Conservation (phyloP, 345 rosid genomes). For the Stellera chamaejasme region DNA sequence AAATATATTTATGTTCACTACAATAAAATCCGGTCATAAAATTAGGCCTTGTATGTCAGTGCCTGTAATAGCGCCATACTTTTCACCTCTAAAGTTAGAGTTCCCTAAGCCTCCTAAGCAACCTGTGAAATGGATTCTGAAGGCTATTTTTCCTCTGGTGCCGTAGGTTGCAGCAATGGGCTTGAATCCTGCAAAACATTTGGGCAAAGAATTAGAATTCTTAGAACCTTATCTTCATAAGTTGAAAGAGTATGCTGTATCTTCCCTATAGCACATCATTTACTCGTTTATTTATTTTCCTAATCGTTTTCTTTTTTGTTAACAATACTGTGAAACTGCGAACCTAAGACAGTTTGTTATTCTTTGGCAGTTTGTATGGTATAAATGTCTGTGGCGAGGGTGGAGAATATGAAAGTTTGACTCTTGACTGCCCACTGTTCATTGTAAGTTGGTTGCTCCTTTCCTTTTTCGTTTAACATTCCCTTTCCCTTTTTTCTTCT, state of each 20-base stretch:
- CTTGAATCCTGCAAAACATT: constrained; percentile 76
- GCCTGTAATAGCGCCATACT: too few species aligned
- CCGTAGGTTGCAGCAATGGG: constrained; percentile 93
- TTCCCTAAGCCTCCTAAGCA: too few species aligned
- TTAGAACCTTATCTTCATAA: constrained; percentile 66
- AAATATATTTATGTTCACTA: too few species aligned
- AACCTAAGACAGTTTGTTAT: not conserved
- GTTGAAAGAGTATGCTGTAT: constrained; percentile 68
- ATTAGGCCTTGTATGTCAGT: too few species aligned
- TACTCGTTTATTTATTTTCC: constrained; percentile 1
- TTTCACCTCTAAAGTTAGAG: too few species aligned
- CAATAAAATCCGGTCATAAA: too few species aligned
- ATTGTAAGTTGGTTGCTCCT: constrained; percentile 34
- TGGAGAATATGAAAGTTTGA: constrained; percentile 94
- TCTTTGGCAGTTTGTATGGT: constrained; percentile 63
- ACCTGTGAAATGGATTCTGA: too few species aligned
- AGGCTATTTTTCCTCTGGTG: not conserved
- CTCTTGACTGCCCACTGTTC: constrained; percentile 95
- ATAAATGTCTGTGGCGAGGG: constrained; percentile 98
- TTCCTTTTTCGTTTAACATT: not conserved
- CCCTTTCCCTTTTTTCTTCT: not conserved
- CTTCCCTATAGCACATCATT: not conserved
- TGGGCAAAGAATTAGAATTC: constrained; percentile 75
- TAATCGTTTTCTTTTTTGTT: not conserved
- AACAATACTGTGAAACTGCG: not conserved